Evolutionary conservation across 75 land plant genomes (phyloP).

Genomic region (Selaginella moellendorffii): DNA sequence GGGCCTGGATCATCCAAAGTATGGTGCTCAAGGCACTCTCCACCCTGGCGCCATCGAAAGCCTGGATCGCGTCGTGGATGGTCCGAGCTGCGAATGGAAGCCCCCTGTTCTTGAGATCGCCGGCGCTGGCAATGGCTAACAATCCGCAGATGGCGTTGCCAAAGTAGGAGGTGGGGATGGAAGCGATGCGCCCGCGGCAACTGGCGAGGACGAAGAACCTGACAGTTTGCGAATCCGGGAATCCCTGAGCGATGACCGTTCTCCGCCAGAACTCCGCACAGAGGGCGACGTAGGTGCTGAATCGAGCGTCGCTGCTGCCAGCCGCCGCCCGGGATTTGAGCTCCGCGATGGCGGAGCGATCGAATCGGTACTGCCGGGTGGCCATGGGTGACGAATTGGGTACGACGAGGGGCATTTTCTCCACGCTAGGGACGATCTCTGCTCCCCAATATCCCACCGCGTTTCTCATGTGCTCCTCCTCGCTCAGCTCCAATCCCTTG

Average conservation of each 20-base stretch:
- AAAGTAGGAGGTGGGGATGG: neutral
- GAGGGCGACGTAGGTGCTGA: neutral
- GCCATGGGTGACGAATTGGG: no score
- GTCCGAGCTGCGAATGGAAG: neutral
- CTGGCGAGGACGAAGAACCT: neutral
- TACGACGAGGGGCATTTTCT: no score
- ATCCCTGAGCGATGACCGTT: neutral
- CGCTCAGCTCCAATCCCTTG: neutral
- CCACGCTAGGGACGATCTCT: neutral
- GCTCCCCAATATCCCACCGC: neutral
- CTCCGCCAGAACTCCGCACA: neutral
- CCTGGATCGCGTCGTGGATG: neutral
- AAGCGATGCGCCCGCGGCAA: neutral
- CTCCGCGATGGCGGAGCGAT: neutral
- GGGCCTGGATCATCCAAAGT: neutral
- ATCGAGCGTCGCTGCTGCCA: neutral
- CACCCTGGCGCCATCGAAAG: neutral
- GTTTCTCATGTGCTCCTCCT: neutral
- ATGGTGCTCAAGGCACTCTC: neutral
- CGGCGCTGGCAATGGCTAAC: neutral
- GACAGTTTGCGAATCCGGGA: neutral
- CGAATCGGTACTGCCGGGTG: neutral
- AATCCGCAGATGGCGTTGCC: neutral
- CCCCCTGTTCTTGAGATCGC: neutral
- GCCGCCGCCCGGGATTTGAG: no score